Percentiles rank a stretch among this genome's conserved stretches.
phyloP scores from a whole-genome alignment of 208 protist species.

The Crithidia brevicula region DNA sequence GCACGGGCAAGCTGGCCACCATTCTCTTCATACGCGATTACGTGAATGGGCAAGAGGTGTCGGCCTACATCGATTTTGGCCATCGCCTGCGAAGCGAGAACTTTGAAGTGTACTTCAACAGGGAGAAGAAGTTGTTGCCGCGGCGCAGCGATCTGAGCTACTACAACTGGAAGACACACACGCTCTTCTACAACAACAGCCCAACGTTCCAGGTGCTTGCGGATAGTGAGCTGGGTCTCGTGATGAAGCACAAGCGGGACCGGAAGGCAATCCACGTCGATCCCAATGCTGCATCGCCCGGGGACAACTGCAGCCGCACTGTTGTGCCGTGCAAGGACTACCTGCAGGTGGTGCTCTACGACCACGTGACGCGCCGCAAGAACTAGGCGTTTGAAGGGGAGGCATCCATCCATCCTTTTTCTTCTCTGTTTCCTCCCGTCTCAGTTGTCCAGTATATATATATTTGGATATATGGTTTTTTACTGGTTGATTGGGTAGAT shows the following conservation, averaged over 20 bases:
- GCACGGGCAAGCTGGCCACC: constrained; percentile 94
- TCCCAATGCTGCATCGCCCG: constrained; percentile 87
- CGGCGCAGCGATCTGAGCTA: constrained; percentile 96
- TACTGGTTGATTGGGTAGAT: too few relatives aligned
- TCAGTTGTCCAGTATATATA: too few relatives aligned
- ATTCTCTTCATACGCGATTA: constrained; percentile 98
- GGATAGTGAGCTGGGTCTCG: constrained; percentile 95
- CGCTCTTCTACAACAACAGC: constrained; percentile 94
- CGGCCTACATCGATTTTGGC: constrained; percentile 98
- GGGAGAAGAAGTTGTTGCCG: constrained; percentile 93
- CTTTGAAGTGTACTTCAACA: constrained; percentile 94
- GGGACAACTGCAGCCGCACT: constrained; percentile 94
- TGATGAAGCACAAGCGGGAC: constrained; percentile 99
- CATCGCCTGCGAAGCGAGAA: constrained; percentile 95
- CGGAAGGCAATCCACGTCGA: constrained; percentile 98
- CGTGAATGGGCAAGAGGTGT: constrained; percentile 97
- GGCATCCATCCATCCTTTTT: neutral
- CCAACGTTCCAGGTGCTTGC: constrained; percentile 97
- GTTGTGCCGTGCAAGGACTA: constrained; percentile 96
- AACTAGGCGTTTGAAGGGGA: constrained; percentile 50
- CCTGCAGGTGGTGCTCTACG: constrained; percentile 94
- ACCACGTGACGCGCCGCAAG: constrained; percentile 92
- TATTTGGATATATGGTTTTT: too few relatives aligned
- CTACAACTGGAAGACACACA: constrained; percentile 99
- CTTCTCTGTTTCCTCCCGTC: too few relatives aligned